Evolutionary conservation across 805 yeast species (phyloP).

Genomic region (Metschnikowia vanudenii): DNA sequence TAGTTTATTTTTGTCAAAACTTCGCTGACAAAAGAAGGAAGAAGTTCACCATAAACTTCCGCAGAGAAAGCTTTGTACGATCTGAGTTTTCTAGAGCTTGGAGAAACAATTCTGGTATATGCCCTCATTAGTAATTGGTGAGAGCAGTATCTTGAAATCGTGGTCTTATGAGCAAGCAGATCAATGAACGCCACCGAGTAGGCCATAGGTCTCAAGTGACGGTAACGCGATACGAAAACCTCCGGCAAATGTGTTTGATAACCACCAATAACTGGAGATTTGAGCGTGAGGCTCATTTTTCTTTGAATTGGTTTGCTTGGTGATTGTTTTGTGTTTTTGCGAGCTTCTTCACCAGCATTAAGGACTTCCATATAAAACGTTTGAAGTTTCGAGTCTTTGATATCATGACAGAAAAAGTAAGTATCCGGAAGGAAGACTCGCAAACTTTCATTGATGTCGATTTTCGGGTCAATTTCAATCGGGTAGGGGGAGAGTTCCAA

Average conservation of each 20-base stretch:
- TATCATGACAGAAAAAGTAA: conserved; percentile 9
- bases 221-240: conserved; percentile 19
- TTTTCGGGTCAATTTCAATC: conserved; percentile 16
- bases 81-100: conserved; percentile 60
- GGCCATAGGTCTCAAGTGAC: conserved; percentile 19
- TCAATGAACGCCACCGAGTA: conserved; percentile 19
- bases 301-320: neutral
- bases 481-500: conserved; percentile 35
- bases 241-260: conserved; percentile 12
- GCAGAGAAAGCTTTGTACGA: conserved; percentile 84
- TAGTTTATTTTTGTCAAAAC: conserved; percentile 60
- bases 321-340: neutral
- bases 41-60: conserved; percentile 85
- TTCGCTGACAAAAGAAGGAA: conserved; percentile 72
- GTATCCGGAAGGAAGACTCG: conserved; percentile 15
- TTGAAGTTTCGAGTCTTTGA: conserved; percentile 16
- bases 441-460: conserved; percentile 20
- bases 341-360: conserved; percentile 16
- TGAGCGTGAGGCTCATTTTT: conserved; percentile 10
- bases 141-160: conserved; percentile 16
- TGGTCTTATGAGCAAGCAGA: conserved; percentile 15
- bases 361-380: conserved; percentile 18
- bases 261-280: conserved; percentile 9
- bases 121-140: conserved; percentile 73
- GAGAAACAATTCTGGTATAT: conserved; percentile 77